These are phyloP conservation scores for Caryopteris hybrid DNA, from an alignment of 305 asterid genomes.

Conservation along the genomic window DNA sequence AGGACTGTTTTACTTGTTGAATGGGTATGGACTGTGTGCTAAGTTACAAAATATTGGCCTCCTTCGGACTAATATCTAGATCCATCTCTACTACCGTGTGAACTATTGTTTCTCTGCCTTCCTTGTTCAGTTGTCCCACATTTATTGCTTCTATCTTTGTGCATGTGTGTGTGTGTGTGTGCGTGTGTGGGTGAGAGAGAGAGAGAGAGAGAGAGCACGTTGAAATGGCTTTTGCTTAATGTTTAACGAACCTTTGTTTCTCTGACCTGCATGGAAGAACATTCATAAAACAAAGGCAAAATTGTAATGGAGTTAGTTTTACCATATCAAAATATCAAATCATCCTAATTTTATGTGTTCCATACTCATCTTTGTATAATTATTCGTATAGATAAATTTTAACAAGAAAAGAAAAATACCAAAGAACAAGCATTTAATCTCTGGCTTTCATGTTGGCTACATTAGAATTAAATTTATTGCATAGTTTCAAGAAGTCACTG, in stretches of 20 bases:
- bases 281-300: neutral
- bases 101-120: neutral
- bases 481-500: neutral
- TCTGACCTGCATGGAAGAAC: neutral
- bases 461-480: neutral
- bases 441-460: neutral
- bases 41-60: too few species aligned
- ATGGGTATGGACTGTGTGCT: neutral
- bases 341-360: neutral
- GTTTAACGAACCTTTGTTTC: neutral
- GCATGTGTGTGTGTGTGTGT: too few species aligned
- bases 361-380: neutral
- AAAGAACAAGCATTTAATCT: neutral
- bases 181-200: too few species aligned
- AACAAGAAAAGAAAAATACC: neutral
- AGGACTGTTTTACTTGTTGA: neutral
- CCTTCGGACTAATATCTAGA: too few species aligned
- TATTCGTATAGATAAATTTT: neutral
- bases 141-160: too few species aligned
- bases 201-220: neutral
- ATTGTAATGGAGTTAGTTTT: neutral
- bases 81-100: too few species aligned
- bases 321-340: neutral
- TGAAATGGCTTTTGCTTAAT: neutral
- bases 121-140: neutral